Evolutionary conservation across 768 basidiomycete genomes (phyloP), one percentile per base, ranked within the genome.

Genomic region (Daedaleopsis nitida): DNA sequence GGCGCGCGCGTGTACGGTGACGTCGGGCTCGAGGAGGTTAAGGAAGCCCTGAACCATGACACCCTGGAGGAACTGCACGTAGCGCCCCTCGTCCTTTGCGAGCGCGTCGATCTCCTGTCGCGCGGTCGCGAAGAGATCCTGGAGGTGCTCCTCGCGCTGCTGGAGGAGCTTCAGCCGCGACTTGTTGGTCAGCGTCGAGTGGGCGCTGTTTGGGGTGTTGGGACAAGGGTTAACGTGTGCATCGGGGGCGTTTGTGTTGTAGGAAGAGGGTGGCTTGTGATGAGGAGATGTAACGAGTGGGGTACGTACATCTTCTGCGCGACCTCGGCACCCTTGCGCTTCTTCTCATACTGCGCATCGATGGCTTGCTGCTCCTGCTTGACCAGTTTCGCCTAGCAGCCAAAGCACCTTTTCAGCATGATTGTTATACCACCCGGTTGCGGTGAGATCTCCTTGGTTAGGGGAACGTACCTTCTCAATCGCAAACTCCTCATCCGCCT

Each of bases 401-500:
- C n/a, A 7, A 17, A 48, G 45, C 45, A 11, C 17, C 13, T 11
- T 21, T 57, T 17, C 27, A 58, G 51, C 57, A 51, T 23, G 23
- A 10, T 5, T 7, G 11, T 13, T 10, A 7, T 10, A 12, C 54
- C 13, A 14, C 11, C 32, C 16, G 10, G 1, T 34, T 34, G 39
- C 35, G 21, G 47, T 10, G 47, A 21, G 10, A 4, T 13, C 23
- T 2, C 14, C 13, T 2, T 2, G 56, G 10, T 7, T 19, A 60
- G 13, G 38, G 9, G 44, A 21, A 59, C 68, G 42, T 44, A 88
- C 96, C 85, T 99, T 99, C 75, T 99, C 97, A 66, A 99, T 98
- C 19, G 96, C 91, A 72, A 98, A 98, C 78, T 99, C 96, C 74
- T 98, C 96, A 64, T 99, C 95, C 0, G 97, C 96, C 75, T 99